Evolutionary conservation across 2,329 filamentous ascomycete species (phyloP).

Genomic region (Talaromyces sp.): DNA sequence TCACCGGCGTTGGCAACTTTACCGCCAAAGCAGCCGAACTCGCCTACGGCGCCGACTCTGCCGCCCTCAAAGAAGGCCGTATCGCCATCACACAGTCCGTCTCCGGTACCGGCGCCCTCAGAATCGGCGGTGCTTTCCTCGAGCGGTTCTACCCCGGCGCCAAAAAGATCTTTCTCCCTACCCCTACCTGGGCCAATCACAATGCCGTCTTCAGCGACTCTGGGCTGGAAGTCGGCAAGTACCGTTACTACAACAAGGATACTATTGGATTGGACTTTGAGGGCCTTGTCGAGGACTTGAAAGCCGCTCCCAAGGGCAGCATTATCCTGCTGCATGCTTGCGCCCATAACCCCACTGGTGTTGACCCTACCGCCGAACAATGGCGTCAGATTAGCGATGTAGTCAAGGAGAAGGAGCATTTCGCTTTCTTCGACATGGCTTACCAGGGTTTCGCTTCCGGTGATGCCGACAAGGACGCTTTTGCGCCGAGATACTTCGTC

Average conservation of each 20-base stretch:
- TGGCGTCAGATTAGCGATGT: constrained; percentile 86
- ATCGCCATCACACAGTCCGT: constrained; percentile 95
- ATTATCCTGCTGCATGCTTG: constrained; percentile 94
- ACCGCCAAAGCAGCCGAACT: constrained; percentile 86
- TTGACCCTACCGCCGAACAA: constrained; percentile 87
- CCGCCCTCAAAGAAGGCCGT: constrained; percentile 68
- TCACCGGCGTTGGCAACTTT: constrained; percentile 93
- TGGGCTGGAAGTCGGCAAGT: constrained; percentile 85
- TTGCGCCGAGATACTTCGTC: constrained; percentile 88
- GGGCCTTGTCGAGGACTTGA: constrained; percentile 85
- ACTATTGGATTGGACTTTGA: constrained; percentile 98
- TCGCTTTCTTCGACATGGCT: constrained; percentile 98
- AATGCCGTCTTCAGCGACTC: constrained; percentile 92
- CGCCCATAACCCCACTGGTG: constrained; percentile 95
- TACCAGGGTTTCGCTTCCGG: constrained; percentile 98
- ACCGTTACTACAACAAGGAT: constrained; percentile 98
- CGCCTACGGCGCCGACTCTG: constrained; percentile 79
- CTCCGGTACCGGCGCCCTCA: constrained; percentile 92
- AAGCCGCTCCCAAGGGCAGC: constrained; percentile 78
- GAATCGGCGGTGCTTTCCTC: constrained; percentile 92
- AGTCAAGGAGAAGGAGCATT: constrained; percentile 83
- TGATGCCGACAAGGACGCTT: constrained; percentile 87
- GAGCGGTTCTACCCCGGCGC: constrained; percentile 82
- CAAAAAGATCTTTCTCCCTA: constrained; percentile 96
- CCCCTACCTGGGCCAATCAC: constrained; percentile 97